phyloP scores from a whole-genome alignment of 371 early-diverging fungal species.

The Mortierella sp. region DNA sequence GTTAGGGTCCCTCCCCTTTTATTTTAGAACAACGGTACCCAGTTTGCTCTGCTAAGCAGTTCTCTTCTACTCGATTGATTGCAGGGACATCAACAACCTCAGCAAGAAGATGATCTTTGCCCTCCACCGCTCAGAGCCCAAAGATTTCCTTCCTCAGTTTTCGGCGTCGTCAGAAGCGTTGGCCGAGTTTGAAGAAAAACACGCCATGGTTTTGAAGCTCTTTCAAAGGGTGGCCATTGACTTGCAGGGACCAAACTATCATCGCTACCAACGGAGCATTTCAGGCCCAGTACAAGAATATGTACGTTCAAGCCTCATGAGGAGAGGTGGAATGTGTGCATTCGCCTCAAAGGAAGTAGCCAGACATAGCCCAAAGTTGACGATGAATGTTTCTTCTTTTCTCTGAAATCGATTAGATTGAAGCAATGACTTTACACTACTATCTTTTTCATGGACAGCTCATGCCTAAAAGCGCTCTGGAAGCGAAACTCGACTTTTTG shows the following conservation, averaged over 20 bases:
- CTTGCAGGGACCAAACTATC: slow-evolving; percentile 62
- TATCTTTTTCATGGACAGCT: slow-evolving; percentile 61
- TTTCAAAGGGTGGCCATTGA: slow-evolving; percentile 61
- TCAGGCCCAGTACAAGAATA: slow-evolving; percentile 66
- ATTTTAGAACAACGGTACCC: no score
- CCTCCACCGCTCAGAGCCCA: slow-evolving; percentile 64
- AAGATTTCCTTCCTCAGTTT: slow-evolving; percentile 38
- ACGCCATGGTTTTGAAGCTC: slow-evolving; percentile 60
- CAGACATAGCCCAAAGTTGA: no score
- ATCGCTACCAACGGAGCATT: slow-evolving; percentile 62
- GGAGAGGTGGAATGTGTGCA: neutral
- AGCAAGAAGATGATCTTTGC: slow-evolving; percentile 74
- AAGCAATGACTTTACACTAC: slow-evolving; percentile 67
- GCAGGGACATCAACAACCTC: slow-evolving; percentile 73
- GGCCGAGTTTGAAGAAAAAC: slow-evolving; percentile 60
- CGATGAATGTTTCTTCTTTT: no score
- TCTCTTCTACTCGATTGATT: no score
- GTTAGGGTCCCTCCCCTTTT: neutral
- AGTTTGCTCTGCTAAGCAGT: no score
- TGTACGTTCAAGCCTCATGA: slow-evolving; percentile 43
- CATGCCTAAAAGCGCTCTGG: slow-evolving; percentile 59
- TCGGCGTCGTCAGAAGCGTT: slow-evolving; percentile 29
- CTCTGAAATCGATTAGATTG: slow-evolving; percentile 59
- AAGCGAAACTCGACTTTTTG: slow-evolving; percentile 55
- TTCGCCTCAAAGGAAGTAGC: no score